Base-by-base conservation (phyloP, 1,284 basidiomycete species). In the Microbotryomycetes sp. region DNA sequence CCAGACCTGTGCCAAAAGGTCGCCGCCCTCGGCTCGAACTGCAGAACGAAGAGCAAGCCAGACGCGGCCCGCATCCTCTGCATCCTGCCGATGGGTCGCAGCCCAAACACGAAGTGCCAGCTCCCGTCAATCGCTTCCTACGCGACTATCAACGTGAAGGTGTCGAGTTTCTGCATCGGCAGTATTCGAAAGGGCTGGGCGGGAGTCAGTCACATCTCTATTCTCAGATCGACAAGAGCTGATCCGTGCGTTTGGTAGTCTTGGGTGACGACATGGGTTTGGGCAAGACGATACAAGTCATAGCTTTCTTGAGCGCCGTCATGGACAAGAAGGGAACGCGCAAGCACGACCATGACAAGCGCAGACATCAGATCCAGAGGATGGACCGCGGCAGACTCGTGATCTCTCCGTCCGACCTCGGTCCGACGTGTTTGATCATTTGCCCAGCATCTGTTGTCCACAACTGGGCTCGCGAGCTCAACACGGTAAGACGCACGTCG, bases 211-310 rank as follows among this genome's bases (percentile, higher is more conserved):
- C 23, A 5, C 23, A 18, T 28, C 7, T 9, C 5, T 18, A 18
- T 7, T 28, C 24, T 24, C 18, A 11, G 35, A 9, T 41, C 18
- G 35, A 9, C 35, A 9, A 11, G 23, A 51, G 49, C 49, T 51
- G 6, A 51, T 13, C 21, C 9, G 18, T 27, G 4, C 21, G 5
- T 3, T n/a, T 51, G 1, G 88, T 85, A 0, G 72, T 91, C 18
- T 79, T 92, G 1, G 89, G 89, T 18, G 90, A 93, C 73, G 90
- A 93, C 71, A 93, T 93, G 90, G 91, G 92, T 71, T 83, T 98
- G 56, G 96, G 96, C 26, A 99, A 99, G 80, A 99, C 94, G 1
- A 88, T 92, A 29, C 94, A 99, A 77, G 94, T 98, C 56, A 97
- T 99, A 71, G 88, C 91, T 54, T 97, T 99, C 79, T 83, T 98